Evolutionary conservation across 2,329 filamentous ascomycete genomes (phyloP), one percentile per base, ranked within the genome.

Genomic region (Lecanicillium sp.): DNA sequence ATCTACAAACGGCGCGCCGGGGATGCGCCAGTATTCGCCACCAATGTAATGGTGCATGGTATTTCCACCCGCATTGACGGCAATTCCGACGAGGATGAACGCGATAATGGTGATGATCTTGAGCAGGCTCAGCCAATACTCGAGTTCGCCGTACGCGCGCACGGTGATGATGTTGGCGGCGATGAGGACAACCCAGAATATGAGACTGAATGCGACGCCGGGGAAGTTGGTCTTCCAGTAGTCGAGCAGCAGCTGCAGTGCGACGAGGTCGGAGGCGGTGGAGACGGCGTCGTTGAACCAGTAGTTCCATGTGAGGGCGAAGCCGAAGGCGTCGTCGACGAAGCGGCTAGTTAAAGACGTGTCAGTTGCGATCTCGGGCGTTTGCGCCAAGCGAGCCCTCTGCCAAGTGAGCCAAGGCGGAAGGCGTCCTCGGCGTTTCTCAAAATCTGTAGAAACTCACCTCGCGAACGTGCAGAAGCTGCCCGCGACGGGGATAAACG

Each of bases 201-300:
- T 80, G 44, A 84, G 58, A 55, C 78, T 81, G 37, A 84, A 66
- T 0, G 74, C 81, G 72, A 79, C 83, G 2, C 79, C 79, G 0
- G 81, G 81, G 44, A 85, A 79, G 51, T 74, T 72, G 37, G 77
- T 72, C n/a, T 29, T 76, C 80, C 81, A 84, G 58, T 80, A 84
- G 40, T 79, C 63, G 44, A 83, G 62, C 2, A 84, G 58, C 2
- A 84, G 63, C 73, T 67, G 65, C 21, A 67, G 52, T 1, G 65
- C 65, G 17, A 83, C 77, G 21, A 84, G 63, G 62, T 85, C 81
- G 0, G 78, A 69, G 0, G 80, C 81, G 2, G 63, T 66, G 0
- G 65, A 67, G 0, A 67, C 63, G 21, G 79, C 80, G 62, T 84
- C 79, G 58, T 84, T 83, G 56, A 83, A 82, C 79, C 79, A 84